Evolutionary conservation across 176 grass and related monocot genomes (phyloP).

Genomic region (Zizania latifolia): DNA sequence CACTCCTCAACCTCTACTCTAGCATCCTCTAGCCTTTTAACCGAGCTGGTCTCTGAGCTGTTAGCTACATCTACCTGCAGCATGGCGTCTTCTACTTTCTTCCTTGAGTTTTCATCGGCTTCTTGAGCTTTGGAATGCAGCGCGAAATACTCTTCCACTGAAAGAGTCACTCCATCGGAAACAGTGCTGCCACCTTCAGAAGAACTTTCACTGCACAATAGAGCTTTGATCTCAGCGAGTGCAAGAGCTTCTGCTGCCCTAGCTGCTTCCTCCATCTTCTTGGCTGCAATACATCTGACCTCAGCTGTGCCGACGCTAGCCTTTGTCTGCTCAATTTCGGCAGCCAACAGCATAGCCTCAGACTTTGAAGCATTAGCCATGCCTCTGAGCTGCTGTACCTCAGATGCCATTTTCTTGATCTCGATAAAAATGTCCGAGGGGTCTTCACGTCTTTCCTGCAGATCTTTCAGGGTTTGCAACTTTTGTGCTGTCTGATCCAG

Average conservation of each 20-base stretch:
- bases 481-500: slow-evolving; percentile 49
- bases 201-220: slow-evolving; percentile 53
- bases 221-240: slow-evolving; percentile 71
- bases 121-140: slow-evolving; percentile 54
- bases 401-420: slow-evolving; percentile 66
- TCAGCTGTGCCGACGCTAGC: slow-evolving; percentile 61
- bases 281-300: slow-evolving; percentile 59
- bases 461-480: slow-evolving; percentile 45
- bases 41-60: slow-evolving; percentile 36
- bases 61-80: slow-evolving; percentile 51
- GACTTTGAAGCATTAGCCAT: slow-evolving; percentile 59
- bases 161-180: slow-evolving; percentile 50
- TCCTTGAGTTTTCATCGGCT: slow-evolving; percentile 56
- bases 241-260: slow-evolving; percentile 71
- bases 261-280: slow-evolving; percentile 88
- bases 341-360: slow-evolving; percentile 43
- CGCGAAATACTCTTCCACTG: slow-evolving; percentile 56
- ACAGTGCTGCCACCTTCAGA: slow-evolving; percentile 1
- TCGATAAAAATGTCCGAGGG: slow-evolving; percentile 43
- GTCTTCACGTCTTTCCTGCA: slow-evolving; percentile 41
- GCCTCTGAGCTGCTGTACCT: slow-evolving; percentile 57
- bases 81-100: slow-evolving; percentile 57
- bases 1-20: slow-evolving; percentile 58
- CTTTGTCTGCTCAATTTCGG: slow-evolving; percentile 79
- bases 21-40: slow-evolving; percentile 59